phyloP scores from a whole-genome alignment of 345 rosid species.

The Balakata baccata region DNA sequence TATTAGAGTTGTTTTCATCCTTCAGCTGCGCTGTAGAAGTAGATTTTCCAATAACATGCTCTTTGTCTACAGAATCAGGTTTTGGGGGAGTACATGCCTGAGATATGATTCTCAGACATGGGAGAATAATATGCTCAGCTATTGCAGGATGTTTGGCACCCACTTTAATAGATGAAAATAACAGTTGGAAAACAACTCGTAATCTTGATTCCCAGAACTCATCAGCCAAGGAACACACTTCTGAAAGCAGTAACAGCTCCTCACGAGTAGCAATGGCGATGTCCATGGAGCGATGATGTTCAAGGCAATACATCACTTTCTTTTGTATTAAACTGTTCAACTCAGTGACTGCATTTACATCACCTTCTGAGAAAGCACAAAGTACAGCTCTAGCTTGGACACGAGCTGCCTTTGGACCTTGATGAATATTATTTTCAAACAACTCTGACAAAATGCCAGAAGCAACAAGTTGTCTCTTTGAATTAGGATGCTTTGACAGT shows the following conservation, averaged over 20 bases:
- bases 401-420: constrained; percentile 89
- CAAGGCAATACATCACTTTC: constrained; percentile 96
- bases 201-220: constrained; percentile 97
- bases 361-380: constrained; percentile 91
- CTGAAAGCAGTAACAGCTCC: constrained; percentile 89
- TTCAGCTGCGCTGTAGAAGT: constrained; percentile 44
- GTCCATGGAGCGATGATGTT: constrained; percentile 98
- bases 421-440: constrained; percentile 97
- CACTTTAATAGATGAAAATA: constrained; percentile 90
- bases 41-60: constrained; percentile 52
- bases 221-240: constrained; percentile 92
- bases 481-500: constrained; percentile 69
- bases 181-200: constrained; percentile 86
- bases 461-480: constrained; percentile 86
- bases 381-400: constrained; percentile 92
- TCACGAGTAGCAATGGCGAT: constrained; percentile 88
- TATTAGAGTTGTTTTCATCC: constrained; percentile 55
- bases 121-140: constrained; percentile 95
- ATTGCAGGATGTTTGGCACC: constrained; percentile 99
- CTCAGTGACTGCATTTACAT: constrained; percentile 73
- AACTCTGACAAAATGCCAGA: constrained; percentile 85
- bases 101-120: constrained; percentile 89
- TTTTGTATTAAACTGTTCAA: constrained; percentile 84
- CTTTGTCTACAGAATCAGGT: constrained; percentile 84
- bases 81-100: constrained; percentile 98